These are phyloP conservation scores for Podosphaera fusca DNA, from an alignment of 2,329 filamentous ascomycete genomes.

Conservation along the genomic window DNA sequence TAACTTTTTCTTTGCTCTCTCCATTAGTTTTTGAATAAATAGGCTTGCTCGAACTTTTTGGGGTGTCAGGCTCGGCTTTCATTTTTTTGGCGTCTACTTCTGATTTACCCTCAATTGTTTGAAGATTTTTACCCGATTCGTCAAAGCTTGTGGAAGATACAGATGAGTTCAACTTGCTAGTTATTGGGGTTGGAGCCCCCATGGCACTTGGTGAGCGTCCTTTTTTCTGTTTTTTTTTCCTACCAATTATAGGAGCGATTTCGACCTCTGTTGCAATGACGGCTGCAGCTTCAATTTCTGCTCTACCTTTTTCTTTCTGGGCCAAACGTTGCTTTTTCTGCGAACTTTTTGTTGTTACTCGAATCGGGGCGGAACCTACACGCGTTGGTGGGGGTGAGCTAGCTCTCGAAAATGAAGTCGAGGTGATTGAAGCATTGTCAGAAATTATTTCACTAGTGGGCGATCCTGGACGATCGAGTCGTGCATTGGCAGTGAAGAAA, in stretches of 20 bases:
- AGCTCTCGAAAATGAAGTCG: slow-evolving; percentile 46
- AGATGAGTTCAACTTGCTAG: slow-evolving; percentile 12
- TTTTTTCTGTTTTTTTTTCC: slow-evolving; percentile 74
- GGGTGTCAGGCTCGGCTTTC: not conserved
- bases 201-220: slow-evolving; percentile 25
- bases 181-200: slow-evolving; percentile 11
- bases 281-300: slow-evolving; percentile 27
- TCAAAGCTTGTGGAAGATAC: not conserved
- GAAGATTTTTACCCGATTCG: not conserved
- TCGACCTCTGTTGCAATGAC: slow-evolving; percentile 21
- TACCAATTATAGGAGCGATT: slow-evolving; percentile 48
- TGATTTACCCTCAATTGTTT: slow-evolving; percentile 2
- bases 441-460: slow-evolving; percentile 52
- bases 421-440: slow-evolving; percentile 55
- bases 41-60: slow-evolving; percentile 7
- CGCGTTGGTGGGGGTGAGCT: slow-evolving; percentile 45
- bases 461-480: slow-evolving; percentile 38
- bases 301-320: slow-evolving; percentile 36
- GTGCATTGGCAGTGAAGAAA: slow-evolving; percentile 24
- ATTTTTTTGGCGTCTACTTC: slow-evolving; percentile 2
- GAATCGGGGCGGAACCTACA: slow-evolving; percentile 44
- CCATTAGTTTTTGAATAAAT: slow-evolving; percentile 4
- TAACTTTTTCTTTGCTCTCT: slow-evolving; percentile 11
- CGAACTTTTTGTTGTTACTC: slow-evolving; percentile 53
- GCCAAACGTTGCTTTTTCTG: slow-evolving; percentile 53